Evolutionary conservation across 495 filamentous ascomycete genomes (phyloP).

Genomic region (Wilcoxina mikolae): DNA sequence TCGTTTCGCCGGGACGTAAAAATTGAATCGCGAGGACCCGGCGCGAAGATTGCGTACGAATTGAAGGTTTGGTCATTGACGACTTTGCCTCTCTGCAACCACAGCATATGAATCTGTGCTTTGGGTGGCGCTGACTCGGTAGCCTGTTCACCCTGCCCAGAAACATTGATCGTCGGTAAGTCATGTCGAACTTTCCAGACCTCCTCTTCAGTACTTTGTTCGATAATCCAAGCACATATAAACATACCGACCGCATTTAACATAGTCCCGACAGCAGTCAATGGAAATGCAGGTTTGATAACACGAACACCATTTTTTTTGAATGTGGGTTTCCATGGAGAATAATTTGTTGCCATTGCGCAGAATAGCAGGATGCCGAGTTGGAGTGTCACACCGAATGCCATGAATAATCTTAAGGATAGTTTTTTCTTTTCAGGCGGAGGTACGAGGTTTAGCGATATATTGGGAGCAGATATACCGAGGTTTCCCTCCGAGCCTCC

Average conservation of each 20-base stretch:
- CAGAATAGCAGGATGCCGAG: conserved; percentile 7
- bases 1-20: conserved; percentile 1
- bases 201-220: conserved; percentile 6
- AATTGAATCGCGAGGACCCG: neutral
- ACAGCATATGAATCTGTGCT: conserved; percentile 6
- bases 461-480: conserved; percentile 2
- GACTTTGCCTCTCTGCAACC: conserved; percentile 4
- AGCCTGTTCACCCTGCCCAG: neutral
- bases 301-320: neutral
- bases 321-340: conserved; percentile 1
- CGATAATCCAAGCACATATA: conserved; percentile 9
- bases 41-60: neutral
- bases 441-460: conserved; percentile 9
- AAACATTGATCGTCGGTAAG: neutral
- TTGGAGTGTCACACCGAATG: conserved; percentile 9
- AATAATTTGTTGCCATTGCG: neutral
- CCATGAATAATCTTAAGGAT: neutral
- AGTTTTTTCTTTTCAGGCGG: neutral
- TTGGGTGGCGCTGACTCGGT: neutral
- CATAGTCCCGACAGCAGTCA: conserved; percentile 8
- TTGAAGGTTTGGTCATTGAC: neutral
- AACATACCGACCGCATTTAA: conserved; percentile 5
- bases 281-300: neutral
- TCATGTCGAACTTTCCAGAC: neutral
- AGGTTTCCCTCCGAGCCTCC: neutral